Conservation (phyloP, 1,139 yeast species). For the Yamadazyma spencermartinsiae region DNA sequence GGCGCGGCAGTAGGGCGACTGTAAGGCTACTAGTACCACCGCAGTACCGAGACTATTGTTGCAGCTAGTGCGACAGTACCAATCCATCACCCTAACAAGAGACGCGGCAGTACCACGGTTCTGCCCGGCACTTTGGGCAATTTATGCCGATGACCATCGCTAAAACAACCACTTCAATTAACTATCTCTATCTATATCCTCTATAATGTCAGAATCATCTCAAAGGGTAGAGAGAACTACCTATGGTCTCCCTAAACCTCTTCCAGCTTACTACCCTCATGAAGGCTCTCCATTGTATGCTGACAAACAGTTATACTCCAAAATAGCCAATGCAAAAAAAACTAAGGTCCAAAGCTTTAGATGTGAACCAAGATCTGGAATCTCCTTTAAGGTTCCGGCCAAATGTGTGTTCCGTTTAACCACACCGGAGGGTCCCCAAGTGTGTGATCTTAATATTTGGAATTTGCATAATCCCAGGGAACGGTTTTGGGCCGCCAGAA, state of each 20-base stretch:
- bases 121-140: no score
- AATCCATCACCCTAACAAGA: no score
- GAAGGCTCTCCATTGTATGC: conserved; percentile 55
- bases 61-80: no score
- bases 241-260: conserved; percentile 48
- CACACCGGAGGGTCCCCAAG: conserved; percentile 71
- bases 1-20: no score
- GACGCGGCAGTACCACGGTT: no score
- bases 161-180: neutral
- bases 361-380: conserved; percentile 57
- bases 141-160: no score
- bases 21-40: no score
- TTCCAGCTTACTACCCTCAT: conserved; percentile 59
- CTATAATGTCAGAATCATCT: conserved; percentile 25
- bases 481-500: conserved; percentile 68
- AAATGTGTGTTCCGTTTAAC: conserved; percentile 58
- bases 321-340: conserved; percentile 43
- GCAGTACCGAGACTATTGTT: no score
- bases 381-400: conserved; percentile 62
- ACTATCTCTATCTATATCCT: no score
- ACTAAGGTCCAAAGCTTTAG: conserved; percentile 35
- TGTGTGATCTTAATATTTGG: conserved; percentile 70
- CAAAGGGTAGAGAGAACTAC: conserved; percentile 42
- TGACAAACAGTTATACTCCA: conserved; percentile 45
- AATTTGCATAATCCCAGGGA: conserved; percentile 60